Evolutionary conservation across 345 rosid species (phyloP), one percentile per base, ranked within the genome.

Genomic region (Citrus reticulata): DNA sequence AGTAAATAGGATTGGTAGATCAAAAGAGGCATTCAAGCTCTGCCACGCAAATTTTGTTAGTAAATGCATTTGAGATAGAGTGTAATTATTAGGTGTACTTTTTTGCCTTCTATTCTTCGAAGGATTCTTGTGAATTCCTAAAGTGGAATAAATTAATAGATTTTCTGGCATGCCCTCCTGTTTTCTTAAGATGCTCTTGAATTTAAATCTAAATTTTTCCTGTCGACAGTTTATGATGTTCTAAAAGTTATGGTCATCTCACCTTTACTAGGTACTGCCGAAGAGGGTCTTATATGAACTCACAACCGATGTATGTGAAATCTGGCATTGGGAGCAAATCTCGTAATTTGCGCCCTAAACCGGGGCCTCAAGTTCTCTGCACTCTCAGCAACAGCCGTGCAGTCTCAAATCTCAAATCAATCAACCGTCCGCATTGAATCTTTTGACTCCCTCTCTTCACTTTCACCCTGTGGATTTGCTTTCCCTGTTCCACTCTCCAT

Each of bases 391-490:
- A 3, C 51, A 46, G 51, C 51, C 51, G 51, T 13, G 51, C 51
- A 13, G 4, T 46, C 51, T 46, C 51, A 11, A 13, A 79, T 85
- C 84, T 70, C 32, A 78, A 86, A 86, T 86, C 89, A 10, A 46
- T 46, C 51, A 77, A 81, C 88, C 77, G 82, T 78, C 46, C 62
- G 34, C 35, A 42, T 78, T 88, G 69, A 85, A 83, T 88, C 85
- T 88, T 87, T 85, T 85, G 51, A 87, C 91, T 77, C 54, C 54
- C 80, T 49, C 63, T 71, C 22, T n/a, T 8, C 22, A 1, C 6
- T 7, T 27, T n/a, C 20, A 4, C 51, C 10, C 14, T 46, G 51
- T 42, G 24, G 81, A 81, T 81, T 81, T 78, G 59, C 54, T 81
- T 85, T 74, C 30, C 39, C 83, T 73, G 81, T 82, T 75, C 58